A percentile compares a stretch with the other conserved stretches of the same genome.
These are phyloP conservation scores for Hyaloscypha variabilis DNA, from an alignment of 495 filamentous ascomycete species.

Conservation along the genomic window DNA sequence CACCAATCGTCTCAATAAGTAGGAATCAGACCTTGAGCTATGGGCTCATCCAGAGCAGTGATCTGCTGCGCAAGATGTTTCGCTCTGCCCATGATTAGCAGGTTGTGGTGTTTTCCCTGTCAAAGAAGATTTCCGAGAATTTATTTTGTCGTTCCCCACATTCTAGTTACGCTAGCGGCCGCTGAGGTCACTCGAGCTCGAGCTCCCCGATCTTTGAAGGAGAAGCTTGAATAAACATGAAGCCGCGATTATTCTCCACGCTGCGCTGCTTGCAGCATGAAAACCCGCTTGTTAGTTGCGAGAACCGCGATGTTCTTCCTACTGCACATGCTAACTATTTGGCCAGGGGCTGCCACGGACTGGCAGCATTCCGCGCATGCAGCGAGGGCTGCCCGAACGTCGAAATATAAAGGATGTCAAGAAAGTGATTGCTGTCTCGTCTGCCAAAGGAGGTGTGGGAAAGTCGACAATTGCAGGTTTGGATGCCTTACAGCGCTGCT, in stretches of 20 bases:
- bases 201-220: neutral
- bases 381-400: slow-evolving; percentile 81
- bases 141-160: slow-evolving; percentile 20
- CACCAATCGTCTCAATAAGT: neutral
- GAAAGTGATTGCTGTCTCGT: slow-evolving; percentile 90
- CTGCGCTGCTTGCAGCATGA: slow-evolving; percentile 73
- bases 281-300: slow-evolving; percentile 80
- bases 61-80: slow-evolving; percentile 62
- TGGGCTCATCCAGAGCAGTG: slow-evolving; percentile 63
- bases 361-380: slow-evolving; percentile 78
- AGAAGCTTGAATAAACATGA: slow-evolving; percentile 42
- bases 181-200: slow-evolving; percentile 2
- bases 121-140: slow-evolving; percentile 12
- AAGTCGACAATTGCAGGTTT: slow-evolving; percentile 90
- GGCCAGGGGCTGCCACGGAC: slow-evolving; percentile 77
- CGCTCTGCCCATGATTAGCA: slow-evolving; percentile 34
- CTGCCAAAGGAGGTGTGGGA: slow-evolving; percentile 94
- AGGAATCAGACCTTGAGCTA: slow-evolving; percentile 55
- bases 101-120: neutral
- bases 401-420: slow-evolving; percentile 77
- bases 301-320: no score
- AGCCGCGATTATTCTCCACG: slow-evolving; percentile 65
- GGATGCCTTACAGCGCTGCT: slow-evolving; percentile 7
- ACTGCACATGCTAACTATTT: neutral
- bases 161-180: slow-evolving; percentile 27